Evolutionary conservation across 2,329 filamentous ascomycete species (phyloP).

Genomic region (Cercospora sojina): DNA sequence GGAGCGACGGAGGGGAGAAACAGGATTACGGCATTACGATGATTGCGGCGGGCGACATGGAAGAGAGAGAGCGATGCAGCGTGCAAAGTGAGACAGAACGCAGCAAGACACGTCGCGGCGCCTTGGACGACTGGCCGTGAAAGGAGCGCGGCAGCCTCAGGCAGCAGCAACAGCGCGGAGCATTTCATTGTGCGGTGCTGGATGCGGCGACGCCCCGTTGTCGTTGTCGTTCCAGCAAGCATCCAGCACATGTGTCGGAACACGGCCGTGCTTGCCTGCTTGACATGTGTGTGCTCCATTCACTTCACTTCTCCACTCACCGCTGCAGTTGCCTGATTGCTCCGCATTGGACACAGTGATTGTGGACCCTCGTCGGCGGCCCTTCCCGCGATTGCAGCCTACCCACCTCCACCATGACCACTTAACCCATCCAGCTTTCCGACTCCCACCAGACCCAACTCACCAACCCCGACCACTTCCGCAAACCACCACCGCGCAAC

Average conservation of each 20-base stretch:
- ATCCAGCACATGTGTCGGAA: background rate
- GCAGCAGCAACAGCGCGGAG: background rate
- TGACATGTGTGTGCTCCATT: background rate
- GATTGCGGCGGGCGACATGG: background rate
- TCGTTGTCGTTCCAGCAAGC: background rate
- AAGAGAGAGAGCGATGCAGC: background rate
- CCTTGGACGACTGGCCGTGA: background rate
- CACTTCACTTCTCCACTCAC: background rate
- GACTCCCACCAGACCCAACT: background rate
- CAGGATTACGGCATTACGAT: constrained; percentile 4
- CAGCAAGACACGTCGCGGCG: constrained; percentile 3
- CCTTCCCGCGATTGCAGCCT: constrained; percentile 1
- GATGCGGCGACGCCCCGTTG: background rate
- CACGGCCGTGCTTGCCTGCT: background rate
- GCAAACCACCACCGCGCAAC: constrained; percentile 12
- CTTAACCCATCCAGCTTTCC: background rate
- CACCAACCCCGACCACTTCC: constrained; percentile 3
- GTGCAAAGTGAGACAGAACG: background rate
- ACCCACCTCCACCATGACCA: background rate
- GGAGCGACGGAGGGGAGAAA: constrained; percentile 7
- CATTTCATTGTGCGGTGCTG: background rate
- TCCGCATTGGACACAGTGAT: background rate
- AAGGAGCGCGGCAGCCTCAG: background rate
- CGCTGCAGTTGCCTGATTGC: background rate
- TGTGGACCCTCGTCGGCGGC: background rate